Percentiles rank a stretch among this genome's conserved stretches.
These are phyloP conservation scores for Colletotrichum magnum DNA, from an alignment of 2,329 filamentous ascomycete species.

Conservation along the genomic window DNA sequence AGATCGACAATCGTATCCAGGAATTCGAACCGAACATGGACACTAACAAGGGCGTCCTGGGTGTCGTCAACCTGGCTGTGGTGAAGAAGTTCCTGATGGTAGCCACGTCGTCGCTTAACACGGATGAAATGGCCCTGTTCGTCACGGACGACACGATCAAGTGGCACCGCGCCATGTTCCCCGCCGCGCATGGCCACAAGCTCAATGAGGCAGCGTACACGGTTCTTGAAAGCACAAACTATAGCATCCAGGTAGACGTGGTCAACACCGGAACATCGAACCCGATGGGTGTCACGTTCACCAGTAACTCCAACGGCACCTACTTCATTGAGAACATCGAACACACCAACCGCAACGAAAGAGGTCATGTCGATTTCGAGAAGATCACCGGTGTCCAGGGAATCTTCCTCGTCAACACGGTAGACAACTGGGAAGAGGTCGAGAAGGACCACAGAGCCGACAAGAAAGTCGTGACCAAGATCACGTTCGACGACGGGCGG, in stretches of 20 bases:
- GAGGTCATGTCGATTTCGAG: constrained; percentile 92
- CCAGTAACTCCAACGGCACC: constrained; percentile 97
- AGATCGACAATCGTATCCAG: constrained; percentile 61
- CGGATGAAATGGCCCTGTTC: constrained; percentile 92
- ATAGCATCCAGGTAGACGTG: constrained; percentile 97
- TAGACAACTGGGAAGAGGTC: constrained; percentile 87
- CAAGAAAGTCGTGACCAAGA: constrained; percentile 83
- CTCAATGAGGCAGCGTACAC: constrained; percentile 91
- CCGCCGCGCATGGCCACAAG: constrained; percentile 77
- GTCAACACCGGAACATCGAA: constrained; percentile 76
- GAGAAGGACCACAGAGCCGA: constrained; percentile 62
- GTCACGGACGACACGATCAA: constrained; percentile 85
- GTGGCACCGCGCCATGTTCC: constrained; percentile 95
- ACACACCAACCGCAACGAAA: constrained; percentile 86
- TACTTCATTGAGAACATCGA: constrained; percentile 95
- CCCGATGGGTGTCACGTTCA: constrained; percentile 90
- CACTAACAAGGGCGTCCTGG: constrained; percentile 79
- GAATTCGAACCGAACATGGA: constrained; percentile 85
- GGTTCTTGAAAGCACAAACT: constrained; percentile 94
- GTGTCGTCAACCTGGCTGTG: constrained; percentile 84
- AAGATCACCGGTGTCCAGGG: constrained; percentile 93
- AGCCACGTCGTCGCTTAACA: constrained; percentile 83
- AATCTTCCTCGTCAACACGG: constrained; percentile 89
- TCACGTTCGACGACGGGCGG: constrained; percentile 96
- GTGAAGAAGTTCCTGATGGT: constrained; percentile 91